Base-by-base conservation (phyloP, 1,284 basidiomycete genomes). In the Ceratobasidium sp. region DNA sequence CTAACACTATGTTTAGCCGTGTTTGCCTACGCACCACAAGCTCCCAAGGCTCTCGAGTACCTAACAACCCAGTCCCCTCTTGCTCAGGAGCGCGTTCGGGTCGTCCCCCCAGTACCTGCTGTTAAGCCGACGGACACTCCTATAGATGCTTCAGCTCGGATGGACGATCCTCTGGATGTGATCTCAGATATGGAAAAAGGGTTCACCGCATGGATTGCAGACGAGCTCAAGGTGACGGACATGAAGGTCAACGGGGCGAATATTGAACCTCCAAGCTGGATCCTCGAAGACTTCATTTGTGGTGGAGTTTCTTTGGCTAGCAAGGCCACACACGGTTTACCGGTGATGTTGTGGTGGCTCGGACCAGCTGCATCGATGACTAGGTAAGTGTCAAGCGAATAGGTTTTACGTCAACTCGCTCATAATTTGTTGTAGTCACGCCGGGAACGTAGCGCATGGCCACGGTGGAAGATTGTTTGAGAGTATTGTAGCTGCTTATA, bases 281-380 rank as follows among this genome's bases (percentile, higher is more conserved):
- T 64, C 4, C 44, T 73, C 15, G 72, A 50, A 19, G 72, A 73
- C 48, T 14, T 51, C 19, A n/a, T 73, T 33, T 48, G 53, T 36
- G 72, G 48, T 11, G 51, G 50, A 31, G 33, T 73, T 7, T 19
- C 51, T 22, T 36, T 73, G 60, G 59, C 48, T 22, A 47, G 63
- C 19, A 31, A 51, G 22, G 19, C 22, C 24, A 14, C 14, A 4
- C 48, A 50, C 27, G 29, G 53, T 15, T 24, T 73, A 7, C 51
- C 45, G 17, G 27, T 73, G 6, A 29, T 57, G 22, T 19, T 57
- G 19, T 75, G 73, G 73, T 75, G 73, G 73, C 5, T 59, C 14
- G 29, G 50, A 1, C 57, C 44, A 3, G 56, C 64, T 17, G 73
- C 53, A 1, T 75, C 73, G 33, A 33, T 75, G 22, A 75, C 59